These are phyloP conservation scores for Suhomyces emberorum DNA, from an alignment of 805 yeast genomes.

Conservation along the genomic window DNA sequence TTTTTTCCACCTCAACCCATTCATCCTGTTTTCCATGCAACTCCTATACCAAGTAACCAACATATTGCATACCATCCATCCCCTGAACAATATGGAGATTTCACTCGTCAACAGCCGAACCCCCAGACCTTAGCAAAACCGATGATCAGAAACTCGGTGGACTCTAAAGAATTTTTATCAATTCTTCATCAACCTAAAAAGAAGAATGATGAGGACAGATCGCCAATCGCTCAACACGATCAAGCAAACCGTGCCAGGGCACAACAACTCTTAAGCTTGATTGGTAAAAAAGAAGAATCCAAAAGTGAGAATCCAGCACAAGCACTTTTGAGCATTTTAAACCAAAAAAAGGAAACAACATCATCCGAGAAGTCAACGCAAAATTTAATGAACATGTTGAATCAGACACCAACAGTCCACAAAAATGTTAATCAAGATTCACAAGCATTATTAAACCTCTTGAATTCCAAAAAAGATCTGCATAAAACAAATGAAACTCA, in stretches of 20 bases:
- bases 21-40: not conserved
- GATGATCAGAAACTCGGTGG: conserved; percentile 31
- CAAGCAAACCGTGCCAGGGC: conserved; percentile 30
- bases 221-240: conserved; percentile 6
- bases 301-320: conserved; percentile 4
- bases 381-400: conserved; percentile 7
- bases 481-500: not conserved
- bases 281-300: conserved; percentile 16
- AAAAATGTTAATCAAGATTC: conserved; percentile 3
- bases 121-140: conserved; percentile 42
- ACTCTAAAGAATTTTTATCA: conserved; percentile 43
- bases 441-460: conserved; percentile 6
- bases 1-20: conserved; percentile 4
- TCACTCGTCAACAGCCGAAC: conserved; percentile 20
- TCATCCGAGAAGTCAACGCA: conserved; percentile 2
- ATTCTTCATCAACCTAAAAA: conserved; percentile 30
- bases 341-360: conserved; percentile 6
- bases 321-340: conserved; percentile 7
- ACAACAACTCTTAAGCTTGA: conserved; percentile 26
- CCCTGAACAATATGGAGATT: conserved; percentile 3
- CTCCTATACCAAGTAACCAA: conserved; percentile 4
- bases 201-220: conserved; percentile 8
- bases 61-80: conserved; percentile 4
- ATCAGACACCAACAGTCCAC: too few species aligned
- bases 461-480: conserved; percentile 5